Evolutionary conservation across 768 basidiomycete genomes (phyloP), one percentile per base, ranked within the genome.

Genomic region (Mycena filopes): DNA sequence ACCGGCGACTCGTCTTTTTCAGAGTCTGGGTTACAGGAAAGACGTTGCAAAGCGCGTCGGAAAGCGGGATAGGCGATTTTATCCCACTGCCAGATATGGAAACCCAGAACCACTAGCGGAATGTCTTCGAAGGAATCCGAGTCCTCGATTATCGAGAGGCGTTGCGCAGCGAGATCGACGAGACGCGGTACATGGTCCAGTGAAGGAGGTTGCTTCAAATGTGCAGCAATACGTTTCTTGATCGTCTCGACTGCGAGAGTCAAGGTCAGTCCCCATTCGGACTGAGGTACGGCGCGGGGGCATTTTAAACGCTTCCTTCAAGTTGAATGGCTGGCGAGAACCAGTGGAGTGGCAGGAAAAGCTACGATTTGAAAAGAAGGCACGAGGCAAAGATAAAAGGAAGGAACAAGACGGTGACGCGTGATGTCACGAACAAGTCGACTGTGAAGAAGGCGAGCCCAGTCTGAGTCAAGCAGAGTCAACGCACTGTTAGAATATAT

Each of bases 151-250:
- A 40, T 21, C 2, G 42, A 43, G 1, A 63, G 61, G 7, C 53
- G 45, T 49, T 63, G 42, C 15, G 61, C 61, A 4, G 61, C 40
- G 21, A 63, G 36, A 49, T 63, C 61, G 46, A 63, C 61, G 11
- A 55, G 40, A 23, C 18, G 36, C 26, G 61, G 61, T 8, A 63
- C 40, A 47, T 33, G 26, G 16, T 42, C 21, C 20, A 26, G 16
- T n/a, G n/a, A 20, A 42, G 23, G 12, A 12, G 40, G 28, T 40
- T 38, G 4, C 53, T 28, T 23, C 40, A 47, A 2, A 23, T 55
- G 54, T 20, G 46, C 38, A 13, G 41, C 9, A 40, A 63, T 38
- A 25, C 25, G 23, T 21, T 55, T 49, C 40, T 55, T 46, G 38
- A 63, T 49, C 9, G 38, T 10, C 20, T 55, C 53, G 36, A 41